These are phyloP conservation scores for Kurtzmaniella natalensis DNA, from an alignment of 1,139 yeast genomes.

Conservation along the genomic window DNA sequence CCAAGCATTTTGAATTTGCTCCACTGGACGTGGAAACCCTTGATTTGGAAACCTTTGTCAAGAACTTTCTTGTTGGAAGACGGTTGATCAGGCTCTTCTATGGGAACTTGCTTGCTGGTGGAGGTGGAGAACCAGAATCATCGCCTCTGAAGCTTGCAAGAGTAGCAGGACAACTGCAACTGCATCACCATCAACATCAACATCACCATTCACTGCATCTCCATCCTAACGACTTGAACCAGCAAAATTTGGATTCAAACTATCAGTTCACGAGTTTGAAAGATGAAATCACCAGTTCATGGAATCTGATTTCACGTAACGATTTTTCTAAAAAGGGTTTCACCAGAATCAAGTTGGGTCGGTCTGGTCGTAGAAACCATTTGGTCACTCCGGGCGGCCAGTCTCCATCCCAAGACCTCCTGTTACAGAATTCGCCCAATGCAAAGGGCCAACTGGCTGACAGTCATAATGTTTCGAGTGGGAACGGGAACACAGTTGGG, in stretches of 20 bases:
- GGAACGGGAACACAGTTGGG: too few relatives aligned
- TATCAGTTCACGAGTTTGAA: slow-evolving; percentile 35
- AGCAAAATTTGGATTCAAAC: not conserved
- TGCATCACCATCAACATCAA: slow-evolving; percentile 10
- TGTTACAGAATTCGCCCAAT: too few relatives aligned
- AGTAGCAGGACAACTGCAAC: not conserved
- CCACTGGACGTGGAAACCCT: slow-evolving; percentile 43
- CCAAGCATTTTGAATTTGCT: slow-evolving; percentile 33
- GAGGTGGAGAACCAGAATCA: too few relatives aligned
- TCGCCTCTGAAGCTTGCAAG: not conserved
- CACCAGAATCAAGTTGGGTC: slow-evolving; percentile 33
- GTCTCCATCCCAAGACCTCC: too few relatives aligned
- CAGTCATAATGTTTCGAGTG: too few relatives aligned
- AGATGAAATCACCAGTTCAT: slow-evolving; percentile 29
- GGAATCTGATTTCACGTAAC: slow-evolving; percentile 11
- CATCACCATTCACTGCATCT: slow-evolving; percentile 9
- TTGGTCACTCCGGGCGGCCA: too few relatives aligned
- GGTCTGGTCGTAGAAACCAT: slow-evolving; percentile 22
- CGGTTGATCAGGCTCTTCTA: slow-evolving; percentile 33
- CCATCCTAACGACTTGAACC: slow-evolving; percentile 10
- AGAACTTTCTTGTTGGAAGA: slow-evolving; percentile 31
- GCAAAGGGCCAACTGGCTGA: too few relatives aligned
- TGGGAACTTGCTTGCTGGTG: slow-evolving; percentile 15
- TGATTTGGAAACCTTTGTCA: slow-evolving; percentile 35
- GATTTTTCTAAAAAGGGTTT: slow-evolving; percentile 33